phyloP scores from a whole-genome alignment of 768 basidiomycete genomes.

The Suillus ampliporus region DNA sequence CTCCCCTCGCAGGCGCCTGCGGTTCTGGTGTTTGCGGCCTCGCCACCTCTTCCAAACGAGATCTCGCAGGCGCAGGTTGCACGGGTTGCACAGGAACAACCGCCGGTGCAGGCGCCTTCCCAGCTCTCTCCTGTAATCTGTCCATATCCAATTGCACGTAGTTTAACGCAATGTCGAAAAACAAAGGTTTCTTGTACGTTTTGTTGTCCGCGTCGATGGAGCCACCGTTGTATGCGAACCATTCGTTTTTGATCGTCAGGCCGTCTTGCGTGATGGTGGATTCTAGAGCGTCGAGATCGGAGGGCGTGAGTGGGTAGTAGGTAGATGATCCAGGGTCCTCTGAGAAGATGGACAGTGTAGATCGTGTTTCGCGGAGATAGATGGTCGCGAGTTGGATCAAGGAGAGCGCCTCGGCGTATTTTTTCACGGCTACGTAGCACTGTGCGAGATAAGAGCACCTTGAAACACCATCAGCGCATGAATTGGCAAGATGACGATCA shows the following conservation, averaged over 20 bases:
- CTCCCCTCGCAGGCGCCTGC: conserved; percentile 49
- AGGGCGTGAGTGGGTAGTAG: conserved; percentile 60
- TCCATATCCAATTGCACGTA: conserved; percentile 90
- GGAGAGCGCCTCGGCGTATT: conserved; percentile 73
- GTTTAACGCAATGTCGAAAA: conserved; percentile 95
- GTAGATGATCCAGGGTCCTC: conserved; percentile 46
- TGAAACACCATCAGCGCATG: conserved; percentile 9
- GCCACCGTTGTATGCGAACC: conserved; percentile 83
- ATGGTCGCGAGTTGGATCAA: conserved; percentile 75
- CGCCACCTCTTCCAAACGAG: conserved; percentile 60
- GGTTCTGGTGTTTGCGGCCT: conserved; percentile 56
- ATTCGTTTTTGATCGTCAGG: conserved; percentile 66
- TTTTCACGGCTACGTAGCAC: conserved; percentile 72
- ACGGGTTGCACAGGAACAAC: conserved; percentile 27
- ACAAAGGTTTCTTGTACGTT: conserved; percentile 79
- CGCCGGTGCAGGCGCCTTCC: conserved; percentile 49
- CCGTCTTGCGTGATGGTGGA: conserved; percentile 50
- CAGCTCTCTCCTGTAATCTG: conserved; percentile 69
- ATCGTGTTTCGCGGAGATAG: conserved; percentile 74
- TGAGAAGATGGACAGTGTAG: conserved; percentile 53
- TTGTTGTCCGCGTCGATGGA: conserved; percentile 48
- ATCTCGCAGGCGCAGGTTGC: conserved; percentile 46
- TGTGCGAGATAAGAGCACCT: conserved; percentile 81
- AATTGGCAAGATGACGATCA: background rate
- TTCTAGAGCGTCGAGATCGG: conserved; percentile 59